Conservation (phyloP, 2,329 filamentous ascomycete genomes). For the Epichloe typhina region DNA sequence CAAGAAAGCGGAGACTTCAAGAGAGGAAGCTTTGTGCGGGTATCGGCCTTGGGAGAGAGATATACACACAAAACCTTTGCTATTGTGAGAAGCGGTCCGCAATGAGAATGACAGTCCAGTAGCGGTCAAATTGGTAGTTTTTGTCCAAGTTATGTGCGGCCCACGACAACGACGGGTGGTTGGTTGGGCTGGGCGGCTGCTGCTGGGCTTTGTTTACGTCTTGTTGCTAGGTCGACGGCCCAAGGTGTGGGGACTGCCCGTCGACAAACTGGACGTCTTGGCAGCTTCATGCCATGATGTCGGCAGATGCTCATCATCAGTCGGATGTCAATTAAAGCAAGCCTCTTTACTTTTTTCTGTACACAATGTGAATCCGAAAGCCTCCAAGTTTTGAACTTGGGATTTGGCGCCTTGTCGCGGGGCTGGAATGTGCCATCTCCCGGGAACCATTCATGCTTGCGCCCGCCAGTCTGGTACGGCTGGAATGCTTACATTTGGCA, state of each 20-base stretch:
- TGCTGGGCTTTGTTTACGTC: slow-evolving; percentile 20
- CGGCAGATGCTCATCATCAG: neutral
- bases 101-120: neutral
- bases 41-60: neutral
- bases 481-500: neutral
- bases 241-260: neutral
- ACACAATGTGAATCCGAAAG: neutral
- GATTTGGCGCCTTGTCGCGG: neutral
- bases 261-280: neutral
- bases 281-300: neutral
- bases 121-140: neutral
- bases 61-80: neutral
- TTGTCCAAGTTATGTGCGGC: slow-evolving; percentile 12
- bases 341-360: neutral
- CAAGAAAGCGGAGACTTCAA: neutral
- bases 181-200: slow-evolving; percentile 13
- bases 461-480: neutral
- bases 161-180: slow-evolving; percentile 12
- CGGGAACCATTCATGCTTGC: neutral
- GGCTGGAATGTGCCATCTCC: slow-evolving; percentile 4
- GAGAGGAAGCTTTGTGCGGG: neutral
- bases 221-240: slow-evolving; percentile 20
- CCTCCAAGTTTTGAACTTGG: neutral
- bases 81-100: neutral
- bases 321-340: neutral